Conservation (phyloP, 2,329 filamentous ascomycete species). For the Diaporthe sp. region DNA sequence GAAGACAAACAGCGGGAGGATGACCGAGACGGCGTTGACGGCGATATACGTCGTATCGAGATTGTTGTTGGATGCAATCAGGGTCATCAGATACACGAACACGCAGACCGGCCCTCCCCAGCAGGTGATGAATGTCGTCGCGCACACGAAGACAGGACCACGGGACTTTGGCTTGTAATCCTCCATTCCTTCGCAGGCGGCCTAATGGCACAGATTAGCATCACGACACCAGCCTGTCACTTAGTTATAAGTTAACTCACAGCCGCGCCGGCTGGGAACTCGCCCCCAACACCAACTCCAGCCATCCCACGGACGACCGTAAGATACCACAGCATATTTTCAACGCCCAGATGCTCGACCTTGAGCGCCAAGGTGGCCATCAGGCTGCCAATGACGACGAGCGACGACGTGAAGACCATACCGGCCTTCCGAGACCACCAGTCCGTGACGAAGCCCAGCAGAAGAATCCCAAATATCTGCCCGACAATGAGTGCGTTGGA, state of each 20-base stretch:
- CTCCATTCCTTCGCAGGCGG: slow-evolving; percentile 52
- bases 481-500: slow-evolving; percentile 51
- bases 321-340: slow-evolving; percentile 54
- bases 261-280: slow-evolving; percentile 54
- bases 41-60: slow-evolving; percentile 46
- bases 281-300: slow-evolving; percentile 54
- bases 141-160: slow-evolving; percentile 52
- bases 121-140: slow-evolving; percentile 53
- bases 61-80: slow-evolving; percentile 53
- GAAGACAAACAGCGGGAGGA: slow-evolving; percentile 50
- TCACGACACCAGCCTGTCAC: background rate
- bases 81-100: slow-evolving; percentile 52
- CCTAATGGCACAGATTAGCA: background rate
- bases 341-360: slow-evolving; percentile 43
- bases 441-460: slow-evolving; percentile 50
- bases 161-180: slow-evolving; percentile 44
- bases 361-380: slow-evolving; percentile 54
- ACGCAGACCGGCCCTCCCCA: slow-evolving; percentile 50
- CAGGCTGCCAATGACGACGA: slow-evolving; percentile 50
- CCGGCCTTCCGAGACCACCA: slow-evolving; percentile 50
- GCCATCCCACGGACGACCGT: slow-evolving; percentile 53
- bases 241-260: slow-evolving; percentile 22
- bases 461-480: slow-evolving; percentile 50
- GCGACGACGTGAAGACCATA: slow-evolving; percentile 48
- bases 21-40: slow-evolving; percentile 51